Percentiles rank a stretch among this genome's conserved stretches.
Conservation (phyloP, 176 grass and related monocot genomes). For the Aegilops sharonensis region DNA sequence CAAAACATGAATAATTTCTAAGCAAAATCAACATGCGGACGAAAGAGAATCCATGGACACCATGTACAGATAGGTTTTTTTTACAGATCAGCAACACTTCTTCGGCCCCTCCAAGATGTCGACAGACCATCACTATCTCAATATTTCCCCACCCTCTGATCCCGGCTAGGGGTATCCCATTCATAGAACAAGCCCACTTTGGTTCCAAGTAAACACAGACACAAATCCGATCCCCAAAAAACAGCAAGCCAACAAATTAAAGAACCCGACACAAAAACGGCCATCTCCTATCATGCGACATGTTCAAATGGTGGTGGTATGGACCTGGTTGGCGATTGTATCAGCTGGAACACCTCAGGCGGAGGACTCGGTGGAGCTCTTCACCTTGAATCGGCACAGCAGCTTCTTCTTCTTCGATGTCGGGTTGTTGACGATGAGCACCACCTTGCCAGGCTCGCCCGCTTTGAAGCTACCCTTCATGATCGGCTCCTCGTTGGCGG, state of each 20-base stretch:
- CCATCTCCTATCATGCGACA: conserved; percentile 48
- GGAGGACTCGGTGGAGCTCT: conserved; percentile 50
- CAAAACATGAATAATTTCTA: conserved; percentile 10
- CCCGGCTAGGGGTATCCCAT: conserved; percentile 15
- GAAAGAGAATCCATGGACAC: conserved; percentile 49
- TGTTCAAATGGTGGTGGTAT: conserved; percentile 60
- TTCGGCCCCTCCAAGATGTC: not conserved
- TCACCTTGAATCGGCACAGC: conserved; percentile 80
- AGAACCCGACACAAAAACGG: conserved; percentile 43
- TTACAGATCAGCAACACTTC: conserved; percentile 50
- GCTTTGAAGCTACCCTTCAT: conserved; percentile 85
- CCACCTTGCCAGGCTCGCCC: conserved; percentile 65
- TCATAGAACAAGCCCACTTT: conserved; percentile 48
- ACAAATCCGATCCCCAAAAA: conserved; percentile 46
- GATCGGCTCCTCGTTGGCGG: conserved; percentile 61
- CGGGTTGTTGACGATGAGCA: conserved; percentile 61
- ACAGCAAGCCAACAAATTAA: conserved; percentile 82
- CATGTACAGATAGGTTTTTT: conserved; percentile 72
- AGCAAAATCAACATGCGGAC: conserved; percentile 25
- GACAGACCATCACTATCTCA: conserved; percentile 50
- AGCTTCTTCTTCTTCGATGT: conserved; percentile 97
- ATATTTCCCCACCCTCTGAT: conserved; percentile 10
- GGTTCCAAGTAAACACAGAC: conserved; percentile 42
- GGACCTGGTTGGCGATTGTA: conserved; percentile 35
- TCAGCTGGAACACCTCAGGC: conserved; percentile 1